Conservation (phyloP, 345 rosid genomes). For the Gynandropsis gynandra region DNA sequence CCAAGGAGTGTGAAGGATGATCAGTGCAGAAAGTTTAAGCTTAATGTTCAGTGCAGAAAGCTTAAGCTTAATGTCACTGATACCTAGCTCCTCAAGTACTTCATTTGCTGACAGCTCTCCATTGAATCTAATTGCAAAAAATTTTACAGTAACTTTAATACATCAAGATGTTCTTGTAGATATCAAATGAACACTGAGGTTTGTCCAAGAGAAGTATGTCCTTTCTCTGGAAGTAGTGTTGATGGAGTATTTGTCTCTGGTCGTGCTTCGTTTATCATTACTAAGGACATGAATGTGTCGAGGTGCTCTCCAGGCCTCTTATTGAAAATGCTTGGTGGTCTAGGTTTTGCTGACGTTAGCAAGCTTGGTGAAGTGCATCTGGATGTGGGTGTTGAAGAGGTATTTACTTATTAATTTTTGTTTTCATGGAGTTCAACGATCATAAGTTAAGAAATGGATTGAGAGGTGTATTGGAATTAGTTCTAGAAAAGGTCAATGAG, state of each 20-base stretch:
- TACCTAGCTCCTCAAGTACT: slow-evolving; percentile 6
- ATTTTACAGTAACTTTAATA: not conserved
- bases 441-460: no score
- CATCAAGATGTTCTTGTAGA: slow-evolving; percentile 7
- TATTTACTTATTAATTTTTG: not conserved
- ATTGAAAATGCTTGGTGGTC: not conserved
- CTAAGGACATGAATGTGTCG: slow-evolving; percentile 14
- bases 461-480: no score
- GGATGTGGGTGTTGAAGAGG: slow-evolving; percentile 16
- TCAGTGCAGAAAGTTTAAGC: no score
- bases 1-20: slow-evolving; percentile 17
- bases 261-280: slow-evolving; percentile 14
- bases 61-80: slow-evolving; percentile 13
- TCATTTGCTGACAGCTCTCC: not conserved
- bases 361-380: slow-evolving; percentile 16
- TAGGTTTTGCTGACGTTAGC: slow-evolving; percentile 15
- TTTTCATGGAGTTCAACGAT: no score
- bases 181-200: slow-evolving; percentile 2
- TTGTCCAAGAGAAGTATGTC: not conserved
- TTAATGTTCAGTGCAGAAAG: no score
- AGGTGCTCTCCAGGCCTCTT: not conserved
- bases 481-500: no score
- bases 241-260: slow-evolving; percentile 15
- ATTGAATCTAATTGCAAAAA: not conserved
- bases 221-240: not conserved